These are phyloP conservation scores for Penicillium sp. DNA, from an alignment of 2,329 filamentous ascomycete species.

Conservation along the genomic window DNA sequence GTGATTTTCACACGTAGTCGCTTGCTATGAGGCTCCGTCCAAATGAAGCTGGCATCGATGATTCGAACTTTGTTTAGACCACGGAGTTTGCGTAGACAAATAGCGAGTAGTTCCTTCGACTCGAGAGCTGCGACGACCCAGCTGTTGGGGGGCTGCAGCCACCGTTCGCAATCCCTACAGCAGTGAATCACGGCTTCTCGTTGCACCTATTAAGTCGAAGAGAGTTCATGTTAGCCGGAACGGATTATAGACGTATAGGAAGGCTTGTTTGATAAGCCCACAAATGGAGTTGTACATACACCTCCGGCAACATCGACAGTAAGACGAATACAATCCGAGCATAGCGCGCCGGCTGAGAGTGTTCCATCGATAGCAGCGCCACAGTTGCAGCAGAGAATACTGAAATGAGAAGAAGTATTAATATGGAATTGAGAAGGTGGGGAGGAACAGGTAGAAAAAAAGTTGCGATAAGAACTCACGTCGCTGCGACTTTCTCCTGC, in stretches of 20 bases:
- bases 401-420: conserved; percentile 25
- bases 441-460: conserved; percentile 8
- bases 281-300: conserved; percentile 27
- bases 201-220: conserved; percentile 45
- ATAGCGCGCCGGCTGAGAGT: conserved; percentile 72
- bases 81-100: conserved; percentile 80
- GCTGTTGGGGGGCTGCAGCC: conserved; percentile 73
- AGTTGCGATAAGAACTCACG: conserved; percentile 36
- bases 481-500: conserved; percentile 42
- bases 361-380: conserved; percentile 92
- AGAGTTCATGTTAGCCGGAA: background rate
- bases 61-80: conserved; percentile 84
- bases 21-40: conserved; percentile 94
- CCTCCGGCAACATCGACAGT: conserved; percentile 87
- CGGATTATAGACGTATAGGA: background rate
- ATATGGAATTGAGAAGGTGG: conserved; percentile 1
- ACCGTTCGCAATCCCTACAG: conserved; percentile 90
- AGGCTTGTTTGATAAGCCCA: background rate
- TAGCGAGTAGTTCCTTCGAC: conserved; percentile 80
- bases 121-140: conserved; percentile 82
- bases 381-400: conserved; percentile 97
- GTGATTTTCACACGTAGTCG: conserved; percentile 92
- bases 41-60: conserved; percentile 91
- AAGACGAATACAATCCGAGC: conserved; percentile 90
- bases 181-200: conserved; percentile 82